These are phyloP conservation scores for Geoglossum cookeanum DNA, from an alignment of 2,329 filamentous ascomycete species.

Conservation along the genomic window DNA sequence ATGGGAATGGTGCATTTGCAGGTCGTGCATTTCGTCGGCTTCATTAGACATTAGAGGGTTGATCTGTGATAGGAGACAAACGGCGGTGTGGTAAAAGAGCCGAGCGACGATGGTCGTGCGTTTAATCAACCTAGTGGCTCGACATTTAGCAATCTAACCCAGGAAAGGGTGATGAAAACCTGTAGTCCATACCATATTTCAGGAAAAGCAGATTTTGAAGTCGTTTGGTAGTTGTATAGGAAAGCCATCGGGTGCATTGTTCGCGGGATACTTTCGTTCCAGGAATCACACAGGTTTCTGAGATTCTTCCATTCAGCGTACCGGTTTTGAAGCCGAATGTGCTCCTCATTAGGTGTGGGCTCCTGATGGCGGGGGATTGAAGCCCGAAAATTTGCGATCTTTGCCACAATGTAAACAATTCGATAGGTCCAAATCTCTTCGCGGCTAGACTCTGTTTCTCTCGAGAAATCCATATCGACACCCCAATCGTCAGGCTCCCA, in stretches of 20 bases:
- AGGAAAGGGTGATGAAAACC: too few relatives aligned
- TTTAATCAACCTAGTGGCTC: slow-evolving; percentile 49
- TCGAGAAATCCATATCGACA: slow-evolving; percentile 54
- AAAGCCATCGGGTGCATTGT: slow-evolving; percentile 80
- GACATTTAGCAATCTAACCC: slow-evolving; percentile 10
- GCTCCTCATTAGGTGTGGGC: slow-evolving; percentile 40
- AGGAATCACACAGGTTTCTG: slow-evolving; percentile 65
- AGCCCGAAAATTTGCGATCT: slow-evolving; percentile 69
- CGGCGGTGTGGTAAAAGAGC: slow-evolving; percentile 75
- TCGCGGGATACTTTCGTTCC: slow-evolving; percentile 59
- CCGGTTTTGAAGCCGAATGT: slow-evolving; percentile 42
- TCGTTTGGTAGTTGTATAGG: slow-evolving; percentile 46
- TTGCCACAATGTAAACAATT: slow-evolving; percentile 75
- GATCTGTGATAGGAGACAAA: slow-evolving; percentile 61
- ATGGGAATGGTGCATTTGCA: slow-evolving; percentile 56
- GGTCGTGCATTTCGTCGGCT: slow-evolving; percentile 46
- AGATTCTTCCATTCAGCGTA: slow-evolving; percentile 61
- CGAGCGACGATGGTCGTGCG: slow-evolving; percentile 62
- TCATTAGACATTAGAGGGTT: slow-evolving; percentile 48
- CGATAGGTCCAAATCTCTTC: slow-evolving; percentile 80
- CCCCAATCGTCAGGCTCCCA: slow-evolving; percentile 89
- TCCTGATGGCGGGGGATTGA: slow-evolving; percentile 43
- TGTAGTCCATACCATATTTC: slow-evolving; percentile 51
- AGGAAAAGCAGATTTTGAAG: slow-evolving; percentile 57
- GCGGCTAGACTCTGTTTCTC: slow-evolving; percentile 36